Conservation (phyloP, 345 rosid species). For the Acer yangbiense region DNA sequence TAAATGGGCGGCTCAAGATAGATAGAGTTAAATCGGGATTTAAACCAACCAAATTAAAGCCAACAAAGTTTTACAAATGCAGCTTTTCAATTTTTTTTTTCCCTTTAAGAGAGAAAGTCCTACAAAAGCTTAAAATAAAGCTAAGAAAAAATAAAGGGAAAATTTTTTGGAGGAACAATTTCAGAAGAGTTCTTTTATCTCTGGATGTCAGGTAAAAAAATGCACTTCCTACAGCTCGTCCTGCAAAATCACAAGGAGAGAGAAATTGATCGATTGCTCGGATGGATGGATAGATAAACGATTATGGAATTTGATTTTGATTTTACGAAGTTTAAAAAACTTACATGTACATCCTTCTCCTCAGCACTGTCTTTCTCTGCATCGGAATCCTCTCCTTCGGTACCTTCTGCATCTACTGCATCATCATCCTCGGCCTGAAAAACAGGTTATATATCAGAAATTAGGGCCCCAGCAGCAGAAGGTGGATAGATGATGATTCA, state of each 20-base stretch:
- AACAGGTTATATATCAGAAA: neutral
- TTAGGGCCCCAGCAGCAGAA: conserved; percentile 9
- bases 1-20: no score
- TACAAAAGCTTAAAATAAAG: no score
- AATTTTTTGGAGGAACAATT: no score
- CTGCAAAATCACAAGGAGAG: conserved; percentile 32
- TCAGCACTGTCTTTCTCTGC: conserved; percentile 16
- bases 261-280: neutral
- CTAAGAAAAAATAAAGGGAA: no score
- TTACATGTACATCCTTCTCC: conserved; percentile 43
- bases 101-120: no score
- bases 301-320: neutral
- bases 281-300: no score
- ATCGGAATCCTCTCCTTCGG: conserved; percentile 38
- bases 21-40: no score
- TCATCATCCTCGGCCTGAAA: conserved; percentile 73
- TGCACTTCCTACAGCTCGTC: conserved; percentile 68
- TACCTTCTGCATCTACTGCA: conserved; percentile 41
- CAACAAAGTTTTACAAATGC: no score
- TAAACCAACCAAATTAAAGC: no score
- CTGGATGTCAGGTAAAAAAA: neutral
- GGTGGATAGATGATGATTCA: neutral
- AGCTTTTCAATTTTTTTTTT: no score
- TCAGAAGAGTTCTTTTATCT: no score
- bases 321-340: conserved; percentile 7